These are phyloP conservation scores for Ilyonectria mors-panacis DNA, from an alignment of 2,329 filamentous ascomycete species.

Conservation along the genomic window DNA sequence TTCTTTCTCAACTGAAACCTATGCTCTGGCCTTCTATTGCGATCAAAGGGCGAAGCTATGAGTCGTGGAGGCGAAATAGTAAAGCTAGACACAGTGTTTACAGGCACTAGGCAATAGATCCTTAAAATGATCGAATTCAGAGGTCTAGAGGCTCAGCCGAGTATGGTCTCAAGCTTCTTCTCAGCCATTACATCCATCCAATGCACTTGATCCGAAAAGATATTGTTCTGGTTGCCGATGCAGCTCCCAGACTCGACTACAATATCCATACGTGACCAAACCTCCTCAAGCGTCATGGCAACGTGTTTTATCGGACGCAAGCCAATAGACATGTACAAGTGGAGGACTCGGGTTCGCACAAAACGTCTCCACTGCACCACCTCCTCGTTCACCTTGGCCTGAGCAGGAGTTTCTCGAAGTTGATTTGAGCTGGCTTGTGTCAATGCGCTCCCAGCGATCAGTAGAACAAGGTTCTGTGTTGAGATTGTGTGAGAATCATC, in stretches of 20 bases:
- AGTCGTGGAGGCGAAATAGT: neutral
- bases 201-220: conserved; percentile 1
- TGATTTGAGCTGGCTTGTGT: neutral
- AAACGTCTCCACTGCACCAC: conserved; percentile 16
- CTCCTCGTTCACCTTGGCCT: neutral
- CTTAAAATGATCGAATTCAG: neutral
- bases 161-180: conserved; percentile 30
- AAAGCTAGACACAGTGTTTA: too few relatives aligned
- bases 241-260: neutral
- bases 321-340: conserved; percentile 17
- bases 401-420: neutral
- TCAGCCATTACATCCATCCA: conserved; percentile 37
- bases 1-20: conserved; percentile 15
- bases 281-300: conserved; percentile 26
- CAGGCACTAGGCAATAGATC: too few relatives aligned
- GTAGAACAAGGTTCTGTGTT: conserved; percentile 26
- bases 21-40: conserved; percentile 25
- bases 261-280: conserved; percentile 34
- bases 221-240: neutral
- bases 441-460: conserved; percentile 31
- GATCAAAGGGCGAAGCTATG: conserved; percentile 26
- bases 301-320: conserved; percentile 26
- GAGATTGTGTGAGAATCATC: conserved; percentile 26
- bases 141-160: conserved; percentile 22
- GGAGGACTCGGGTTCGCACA: conserved; percentile 16